Evolutionary conservation across 202 grass and related monocot species (phyloP).

Genomic region (Carex arenaria): DNA sequence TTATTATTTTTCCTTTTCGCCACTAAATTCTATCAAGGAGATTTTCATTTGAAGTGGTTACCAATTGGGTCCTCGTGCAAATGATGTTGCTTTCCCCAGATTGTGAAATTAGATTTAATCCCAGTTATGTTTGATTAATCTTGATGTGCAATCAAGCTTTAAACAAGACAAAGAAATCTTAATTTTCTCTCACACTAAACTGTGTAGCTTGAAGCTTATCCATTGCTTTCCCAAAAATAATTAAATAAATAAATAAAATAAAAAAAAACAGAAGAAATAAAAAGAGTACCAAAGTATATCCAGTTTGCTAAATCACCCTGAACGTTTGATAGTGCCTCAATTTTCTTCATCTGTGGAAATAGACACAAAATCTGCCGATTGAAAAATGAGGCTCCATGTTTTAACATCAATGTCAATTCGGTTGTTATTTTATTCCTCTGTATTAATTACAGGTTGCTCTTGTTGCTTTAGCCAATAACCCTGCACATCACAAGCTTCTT

Average conservation of each 20-base stretch:
- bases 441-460: slow-evolving; percentile 72
- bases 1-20: slow-evolving; percentile 13
- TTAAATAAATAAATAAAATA: neutral
- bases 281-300: neutral
- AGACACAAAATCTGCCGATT: neutral
- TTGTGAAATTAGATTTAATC: neutral
- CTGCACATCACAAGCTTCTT: slow-evolving; percentile 83
- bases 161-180: neutral
- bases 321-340: neutral
- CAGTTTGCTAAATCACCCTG: neutral
- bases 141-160: neutral
- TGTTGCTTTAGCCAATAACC: slow-evolving; percentile 83
- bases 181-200: neutral
- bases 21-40: neutral
- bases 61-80: neutral
- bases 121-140: neutral
- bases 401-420: neutral
- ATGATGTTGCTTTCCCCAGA: neutral
- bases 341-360: neutral
- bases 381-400: neutral
- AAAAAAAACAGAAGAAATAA: neutral
- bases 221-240: neutral
- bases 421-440: slow-evolving; percentile 36
- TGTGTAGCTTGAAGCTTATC: neutral
- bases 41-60: neutral